These are phyloP conservation scores for Ceriops zippeliana DNA, from an alignment of 345 rosid genomes.

Conservation along the genomic window DNA sequence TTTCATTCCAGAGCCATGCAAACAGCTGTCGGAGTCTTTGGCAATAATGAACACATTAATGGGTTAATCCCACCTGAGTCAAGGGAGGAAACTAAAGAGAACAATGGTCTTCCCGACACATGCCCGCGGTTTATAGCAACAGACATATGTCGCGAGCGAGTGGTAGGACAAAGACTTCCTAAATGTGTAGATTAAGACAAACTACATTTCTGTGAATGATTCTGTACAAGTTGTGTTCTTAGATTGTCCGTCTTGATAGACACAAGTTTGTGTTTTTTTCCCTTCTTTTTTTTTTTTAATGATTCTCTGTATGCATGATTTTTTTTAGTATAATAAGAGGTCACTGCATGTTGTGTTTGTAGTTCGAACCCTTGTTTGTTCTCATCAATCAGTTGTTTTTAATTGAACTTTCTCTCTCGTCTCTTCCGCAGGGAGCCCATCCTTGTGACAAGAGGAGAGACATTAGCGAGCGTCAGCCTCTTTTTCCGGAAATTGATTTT, in stretches of 20 bases:
- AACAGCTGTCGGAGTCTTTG: slow-evolving; percentile 67
- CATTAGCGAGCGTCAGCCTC: slow-evolving; percentile 44
- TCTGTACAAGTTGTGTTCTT: no score
- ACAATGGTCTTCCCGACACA: slow-evolving; percentile 16
- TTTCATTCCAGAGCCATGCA: slow-evolving; percentile 59
- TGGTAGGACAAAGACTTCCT: slow-evolving; percentile 32
- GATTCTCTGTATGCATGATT: no score
- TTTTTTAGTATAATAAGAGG: no score
- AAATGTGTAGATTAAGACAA: no score
- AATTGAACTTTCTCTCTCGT: neutral
- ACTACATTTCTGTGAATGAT: no score
- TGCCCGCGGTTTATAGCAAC: slow-evolving; percentile 59
- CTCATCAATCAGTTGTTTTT: neutral
- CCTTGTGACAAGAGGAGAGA: slow-evolving; percentile 73
- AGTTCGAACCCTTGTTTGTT: neutral
- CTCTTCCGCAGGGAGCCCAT: slow-evolving; percentile 53
- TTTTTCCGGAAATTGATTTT: slow-evolving; percentile 68
- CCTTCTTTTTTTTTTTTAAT: no score
- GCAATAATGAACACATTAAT: slow-evolving; percentile 27
- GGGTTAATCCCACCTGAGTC: slow-evolving; percentile 16
- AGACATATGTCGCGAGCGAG: slow-evolving; percentile 73
- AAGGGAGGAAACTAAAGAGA: slow-evolving; percentile 21
- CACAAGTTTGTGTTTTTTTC: no score
- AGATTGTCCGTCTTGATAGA: no score
- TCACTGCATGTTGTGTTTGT: no score